Base-by-base conservation (phyloP, 331 rosid genomes). In the Rosa hybrid region DNA sequence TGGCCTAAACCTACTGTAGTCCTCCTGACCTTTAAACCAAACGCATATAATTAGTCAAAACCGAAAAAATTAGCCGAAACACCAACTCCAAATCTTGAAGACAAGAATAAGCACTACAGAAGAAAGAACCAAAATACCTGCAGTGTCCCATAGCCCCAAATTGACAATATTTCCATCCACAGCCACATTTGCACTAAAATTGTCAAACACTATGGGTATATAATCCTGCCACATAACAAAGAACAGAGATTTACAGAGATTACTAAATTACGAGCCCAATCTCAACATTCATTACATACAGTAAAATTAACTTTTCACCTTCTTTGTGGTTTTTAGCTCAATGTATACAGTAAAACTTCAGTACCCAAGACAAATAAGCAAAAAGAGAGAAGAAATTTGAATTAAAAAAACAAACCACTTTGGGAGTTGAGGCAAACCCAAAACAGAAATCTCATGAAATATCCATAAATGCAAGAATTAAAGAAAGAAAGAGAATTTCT, bases 61-160 rank as follows among this genome's bases (percentile, higher is more conserved):
- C 12, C 48, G 50, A 76, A 56, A 56, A 44, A 42, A 70, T 42
- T 62, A 44, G 62, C 45, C 49, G 77, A 69, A 83, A 44, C 59
- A 78, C 30, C 34, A 39, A n/a, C 49, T 34, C 38, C 68, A 68
- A 59, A 77, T 46, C 18, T 13, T 54, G 78, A 82, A 70, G 18
- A 39, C 14, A 49, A 17, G 50, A 27, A 11, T 23, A 41, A 73
- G 48, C 18, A 27, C 4, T 5, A 18, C 27, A 23, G n/a, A 68
- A 76, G 17, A 16, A 17, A 46, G 44, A 45, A 68, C 20, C 71
- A 71, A 80, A 48, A 87, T 72, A 96, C 99, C 99, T 86, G 99
- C 99, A 57, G 99, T 96, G 81, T 96, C 99, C 99, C 99, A 96
- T 12, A 96, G 86, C 71, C 99, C 99, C 89, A 96, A 83, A 87